These are phyloP conservation scores for Hypoxylon sp. DNA, from an alignment of 2,329 filamentous ascomycete species.

Conservation along the genomic window DNA sequence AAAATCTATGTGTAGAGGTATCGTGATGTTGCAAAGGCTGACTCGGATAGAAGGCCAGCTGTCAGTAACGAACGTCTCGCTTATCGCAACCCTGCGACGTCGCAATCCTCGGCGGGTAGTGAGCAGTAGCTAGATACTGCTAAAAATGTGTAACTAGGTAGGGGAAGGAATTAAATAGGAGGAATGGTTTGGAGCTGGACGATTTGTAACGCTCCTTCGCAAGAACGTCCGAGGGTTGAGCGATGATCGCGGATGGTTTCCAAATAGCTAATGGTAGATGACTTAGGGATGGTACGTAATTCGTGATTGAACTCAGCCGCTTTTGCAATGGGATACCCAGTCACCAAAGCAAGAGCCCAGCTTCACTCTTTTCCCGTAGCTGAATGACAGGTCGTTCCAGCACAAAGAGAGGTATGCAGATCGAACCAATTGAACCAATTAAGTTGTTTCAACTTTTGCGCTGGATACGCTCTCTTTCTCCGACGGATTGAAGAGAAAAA, in stretches of 20 bases:
- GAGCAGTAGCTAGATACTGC: slow-evolving; percentile 3
- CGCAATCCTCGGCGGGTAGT: slow-evolving; percentile 15
- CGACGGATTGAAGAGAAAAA: slow-evolving; percentile 30
- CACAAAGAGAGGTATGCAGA: slow-evolving; percentile 38
- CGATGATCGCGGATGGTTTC: slow-evolving; percentile 8
- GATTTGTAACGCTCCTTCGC: slow-evolving; percentile 34
- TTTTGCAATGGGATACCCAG: slow-evolving; percentile 12
- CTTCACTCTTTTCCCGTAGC: slow-evolving; percentile 32
- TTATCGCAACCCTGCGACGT: slow-evolving; percentile 15
- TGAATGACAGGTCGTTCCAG: slow-evolving; percentile 27
- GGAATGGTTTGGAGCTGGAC: slow-evolving; percentile 20
- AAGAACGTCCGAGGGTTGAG: slow-evolving; percentile 10
- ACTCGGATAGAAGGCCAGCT: slow-evolving; percentile 20
- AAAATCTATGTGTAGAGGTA: slow-evolving; percentile 35
- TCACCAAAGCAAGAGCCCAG: slow-evolving; percentile 28
- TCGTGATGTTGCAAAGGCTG: slow-evolving; percentile 28
- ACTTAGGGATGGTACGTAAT: slow-evolving; percentile 13
- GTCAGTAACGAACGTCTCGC: slow-evolving; percentile 28
- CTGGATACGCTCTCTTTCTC: slow-evolving; percentile 35
- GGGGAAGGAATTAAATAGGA: slow-evolving; percentile 9
- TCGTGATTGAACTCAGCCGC: slow-evolving; percentile 8
- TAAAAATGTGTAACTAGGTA: slow-evolving; percentile 6
- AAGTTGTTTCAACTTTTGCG: slow-evolving; percentile 31
- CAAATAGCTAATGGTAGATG: slow-evolving; percentile 20
- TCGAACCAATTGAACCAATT: slow-evolving; percentile 38